Evolutionary conservation across 1,139 yeast species (phyloP).

Genomic region (Torulaspora globosa): DNA sequence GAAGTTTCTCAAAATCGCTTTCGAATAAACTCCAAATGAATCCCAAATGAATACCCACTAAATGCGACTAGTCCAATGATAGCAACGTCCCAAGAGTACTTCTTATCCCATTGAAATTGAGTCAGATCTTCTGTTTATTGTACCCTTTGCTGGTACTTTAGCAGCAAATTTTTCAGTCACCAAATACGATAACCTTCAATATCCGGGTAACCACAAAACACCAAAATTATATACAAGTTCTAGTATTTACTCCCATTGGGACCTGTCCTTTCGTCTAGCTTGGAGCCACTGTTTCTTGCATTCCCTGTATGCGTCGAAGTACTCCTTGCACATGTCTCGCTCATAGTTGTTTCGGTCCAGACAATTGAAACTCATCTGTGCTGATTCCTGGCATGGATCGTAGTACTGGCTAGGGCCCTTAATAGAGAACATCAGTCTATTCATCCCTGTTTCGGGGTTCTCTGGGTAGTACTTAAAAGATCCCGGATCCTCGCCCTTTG

Average conservation of each 20-base stretch:
- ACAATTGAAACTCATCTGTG: constrained; percentile 82
- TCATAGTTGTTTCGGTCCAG: constrained; percentile 73
- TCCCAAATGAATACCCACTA: not conserved
- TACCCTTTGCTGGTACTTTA: constrained; percentile 9
- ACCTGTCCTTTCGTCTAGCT: constrained; percentile 39
- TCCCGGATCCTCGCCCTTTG: constrained; percentile 23
- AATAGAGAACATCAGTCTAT: constrained; percentile 37
- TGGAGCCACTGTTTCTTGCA: constrained; percentile 76
- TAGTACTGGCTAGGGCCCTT: constrained; percentile 81
- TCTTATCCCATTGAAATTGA: not conserved
- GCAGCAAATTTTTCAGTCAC: constrained; percentile 12
- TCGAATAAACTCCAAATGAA: not conserved
- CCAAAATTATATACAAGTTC: not conserved
- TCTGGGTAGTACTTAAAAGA: constrained; percentile 72
- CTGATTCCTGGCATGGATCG: constrained; percentile 89
- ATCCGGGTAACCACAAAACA: constrained; percentile 10
- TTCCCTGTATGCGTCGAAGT: constrained; percentile 88
- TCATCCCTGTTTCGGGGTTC: constrained; percentile 43
- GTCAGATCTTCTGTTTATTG: constrained; percentile 1
- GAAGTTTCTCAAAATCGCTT: not conserved
- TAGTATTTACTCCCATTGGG: constrained; percentile 30
- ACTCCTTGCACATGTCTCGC: constrained; percentile 71
- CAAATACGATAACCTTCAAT: not conserved
- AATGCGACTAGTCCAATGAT: not conserved
- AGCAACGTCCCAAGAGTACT: not conserved